Evolutionary conservation across 257 asterid species (phyloP), one percentile per base, ranked within the genome.

Genomic region (Ilex aquifolium): DNA sequence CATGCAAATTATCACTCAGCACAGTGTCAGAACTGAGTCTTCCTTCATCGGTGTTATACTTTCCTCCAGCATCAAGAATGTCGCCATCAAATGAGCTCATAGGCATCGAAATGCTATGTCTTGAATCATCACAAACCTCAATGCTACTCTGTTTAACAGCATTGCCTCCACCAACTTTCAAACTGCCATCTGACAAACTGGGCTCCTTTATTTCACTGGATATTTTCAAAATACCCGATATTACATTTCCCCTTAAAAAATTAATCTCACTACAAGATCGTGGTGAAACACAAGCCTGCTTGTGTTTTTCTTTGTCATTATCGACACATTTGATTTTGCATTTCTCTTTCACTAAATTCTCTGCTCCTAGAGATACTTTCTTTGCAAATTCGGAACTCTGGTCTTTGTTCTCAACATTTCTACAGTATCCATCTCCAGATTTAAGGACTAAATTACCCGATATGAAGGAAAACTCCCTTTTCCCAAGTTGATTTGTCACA

Each of bases 401-500:
- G 11, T 12, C 5, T 36, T 59, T 63, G 44, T 48, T 55, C 2
- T 9, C 40, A 6, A 31, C 31, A 56, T 16, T 62, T 57, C 36
- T 63, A 14, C 44, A 57, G 16, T 3, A 56, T 48, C 42, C 63
- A 59, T 56, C 72, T 55, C 57, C 60, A 63, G 57, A 46, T 17
- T 62, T 67, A 13, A 52, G 32, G 52, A 42, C 59, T 56, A 44
- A 31, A 56, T 63, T 57, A 9, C 67, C 69, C 56, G 58, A 72
- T 60, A 66, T 56, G 13, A 66, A 53, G 17, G 79, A 70, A 69
- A 67, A 51, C 13, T 73, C 70, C 67, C 93, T 80, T 67, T 80
- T 82, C 6, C 79, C 82, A 11, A 71, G 36, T 68, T 80, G 86
- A 68, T 89, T 86, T 9, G 95, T 80, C 31, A 89, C 72, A 65